Evolutionary conservation across 805 yeast genomes (phyloP), one percentile per base, ranked within the genome.

Genomic region (Saturnispora silvae): DNA sequence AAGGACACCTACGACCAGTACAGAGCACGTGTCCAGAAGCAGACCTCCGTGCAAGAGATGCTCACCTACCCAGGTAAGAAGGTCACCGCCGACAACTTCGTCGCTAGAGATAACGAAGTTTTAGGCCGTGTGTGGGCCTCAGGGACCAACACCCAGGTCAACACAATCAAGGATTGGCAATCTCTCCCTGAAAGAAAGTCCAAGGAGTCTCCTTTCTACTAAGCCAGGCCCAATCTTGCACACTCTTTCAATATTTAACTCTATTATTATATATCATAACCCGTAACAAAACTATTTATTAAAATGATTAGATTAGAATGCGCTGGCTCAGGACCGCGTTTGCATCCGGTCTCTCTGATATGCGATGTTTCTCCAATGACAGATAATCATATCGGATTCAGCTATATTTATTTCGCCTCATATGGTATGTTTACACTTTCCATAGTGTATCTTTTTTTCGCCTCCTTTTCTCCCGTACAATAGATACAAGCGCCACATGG

Each of bases 171-270:
- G 38, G 54, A 59, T 34, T 48, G 50, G 39, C 40, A 43, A 17
- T 37, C 40, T 7, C 43, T 57, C 24, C 59, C 55, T 8, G 57
- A 57, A 31, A 56, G 63, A 53, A 55, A 52, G 44, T 45, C 44
- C 20, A 53, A 48, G 20, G 48, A 46, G 28, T 46, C 51, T 34
- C 59, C 57, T 31, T 51, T 43, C 34, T 31, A 40, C 27, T 42
- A 22, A 40, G 15, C 20, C 4, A 16, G 6, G 16, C n/a, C n/a
- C n/a, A n/a, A n/a, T n/a, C n/a, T n/a, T n/a, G n/a, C n/a, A n/a
- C n/a, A n/a, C n/a, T n/a, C n/a, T n/a, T 11, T 23, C 11, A 23
- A 23, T 8, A 8, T 23, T 23, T 23, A 23, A 23, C 25, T 23
- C 11, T 23, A 23, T 23, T 8, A 23, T 8, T 15, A 25, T 10